Evolutionary conservation across 108 stramenopile species (phyloP).

Genomic region (Cyclotella baltica): DNA sequence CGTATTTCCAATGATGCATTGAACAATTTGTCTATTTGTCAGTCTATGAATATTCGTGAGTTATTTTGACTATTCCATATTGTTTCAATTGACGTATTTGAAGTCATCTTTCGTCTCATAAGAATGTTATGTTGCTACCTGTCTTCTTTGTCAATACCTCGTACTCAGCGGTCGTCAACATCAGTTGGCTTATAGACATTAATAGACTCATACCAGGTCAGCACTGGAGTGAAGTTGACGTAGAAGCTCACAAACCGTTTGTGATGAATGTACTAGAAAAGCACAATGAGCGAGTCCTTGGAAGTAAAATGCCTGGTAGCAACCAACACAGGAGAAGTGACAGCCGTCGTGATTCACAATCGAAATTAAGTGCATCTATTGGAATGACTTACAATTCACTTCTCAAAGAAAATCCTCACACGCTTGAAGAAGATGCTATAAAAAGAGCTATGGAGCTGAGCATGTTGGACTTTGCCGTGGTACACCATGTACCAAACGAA

Average conservation of each 20-base stretch:
- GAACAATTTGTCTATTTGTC: conserved; percentile 22
- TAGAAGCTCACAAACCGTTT: conserved; percentile 32
- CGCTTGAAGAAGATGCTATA: conserved; percentile 57
- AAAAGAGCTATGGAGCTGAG: conserved; percentile 66
- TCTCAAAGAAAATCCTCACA: conserved; percentile 52
- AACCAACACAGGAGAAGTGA: conserved; percentile 5
- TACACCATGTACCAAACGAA: conserved; percentile 22
- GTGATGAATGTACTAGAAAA: conserved; percentile 24
- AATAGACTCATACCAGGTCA: conserved; percentile 40
- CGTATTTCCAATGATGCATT: conserved; percentile 29
- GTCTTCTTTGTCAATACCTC: background rate
- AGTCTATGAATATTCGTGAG: conserved; percentile 36
- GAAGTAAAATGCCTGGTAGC: background rate
- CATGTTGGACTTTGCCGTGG: conserved; percentile 69
- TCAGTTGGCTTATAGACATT: conserved; percentile 32
- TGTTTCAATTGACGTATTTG: background rate
- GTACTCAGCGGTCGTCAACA: conserved; percentile 24
- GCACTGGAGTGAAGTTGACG: conserved; percentile 58
- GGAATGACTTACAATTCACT: conserved; percentile 53
- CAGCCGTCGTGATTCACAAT: conserved; percentile 25
- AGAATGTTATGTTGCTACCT: too few species aligned
- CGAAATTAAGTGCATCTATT: conserved; percentile 55
- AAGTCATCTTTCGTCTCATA: background rate
- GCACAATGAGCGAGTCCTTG: conserved; percentile 6
- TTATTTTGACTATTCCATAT: background rate